These are phyloP conservation scores for Acanthamoeba culbertsoni DNA, from an alignment of 208 protist genomes.

Conservation along the genomic window DNA sequence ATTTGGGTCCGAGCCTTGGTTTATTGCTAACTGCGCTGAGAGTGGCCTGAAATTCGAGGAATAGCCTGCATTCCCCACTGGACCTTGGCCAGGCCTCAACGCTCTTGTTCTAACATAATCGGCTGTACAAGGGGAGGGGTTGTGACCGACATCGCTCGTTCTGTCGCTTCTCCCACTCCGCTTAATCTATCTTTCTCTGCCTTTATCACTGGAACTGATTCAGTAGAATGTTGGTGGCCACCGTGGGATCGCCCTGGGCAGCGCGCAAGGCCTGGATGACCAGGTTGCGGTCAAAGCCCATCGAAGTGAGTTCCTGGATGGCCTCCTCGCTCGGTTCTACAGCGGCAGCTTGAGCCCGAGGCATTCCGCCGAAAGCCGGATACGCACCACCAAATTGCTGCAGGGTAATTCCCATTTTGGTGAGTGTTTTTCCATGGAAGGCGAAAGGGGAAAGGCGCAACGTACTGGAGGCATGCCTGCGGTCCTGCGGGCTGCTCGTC, in stretches of 20 bases:
- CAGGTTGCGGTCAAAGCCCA: constrained; percentile 38
- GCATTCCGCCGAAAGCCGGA: neutral
- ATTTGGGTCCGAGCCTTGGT: neutral
- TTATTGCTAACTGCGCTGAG: no score
- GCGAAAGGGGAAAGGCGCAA: no score
- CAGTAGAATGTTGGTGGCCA: constrained; percentile 19
- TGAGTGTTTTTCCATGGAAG: no score
- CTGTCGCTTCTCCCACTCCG: no score
- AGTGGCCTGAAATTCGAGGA: no score
- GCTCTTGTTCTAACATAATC: no score
- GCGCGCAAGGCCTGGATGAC: constrained; percentile 33
- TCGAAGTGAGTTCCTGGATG: constrained; percentile 9
- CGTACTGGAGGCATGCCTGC: neutral
- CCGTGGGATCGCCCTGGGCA: neutral
- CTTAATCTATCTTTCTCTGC: no score
- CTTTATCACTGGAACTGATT: neutral
- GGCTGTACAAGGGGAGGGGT: no score
- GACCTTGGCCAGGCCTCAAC: no score
- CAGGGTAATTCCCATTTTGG: no score
- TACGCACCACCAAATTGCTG: neutral
- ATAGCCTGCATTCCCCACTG: no score
- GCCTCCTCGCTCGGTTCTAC: constrained; percentile 27
- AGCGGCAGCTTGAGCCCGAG: neutral
- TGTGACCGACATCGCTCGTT: no score
- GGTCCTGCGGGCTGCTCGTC: neutral